These are phyloP conservation scores for Boletellus sp. DNA, from an alignment of 1,284 basidiomycete species.

Conservation along the genomic window DNA sequence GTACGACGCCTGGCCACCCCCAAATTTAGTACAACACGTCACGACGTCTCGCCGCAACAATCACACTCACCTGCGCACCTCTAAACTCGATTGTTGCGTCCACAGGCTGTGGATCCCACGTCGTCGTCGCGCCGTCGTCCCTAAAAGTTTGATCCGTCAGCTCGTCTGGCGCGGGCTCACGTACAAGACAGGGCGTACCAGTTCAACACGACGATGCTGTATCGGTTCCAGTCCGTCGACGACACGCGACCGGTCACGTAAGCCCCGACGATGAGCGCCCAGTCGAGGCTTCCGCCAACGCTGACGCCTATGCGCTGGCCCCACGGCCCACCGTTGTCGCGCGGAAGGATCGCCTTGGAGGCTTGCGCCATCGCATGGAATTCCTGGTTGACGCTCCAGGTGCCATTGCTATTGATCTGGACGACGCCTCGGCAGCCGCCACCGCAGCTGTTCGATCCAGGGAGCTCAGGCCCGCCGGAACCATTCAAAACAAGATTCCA, in stretches of 20 bases:
- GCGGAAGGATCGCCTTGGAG: constrained; percentile 67
- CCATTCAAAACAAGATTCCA: constrained; percentile 70
- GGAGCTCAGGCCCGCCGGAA: constrained; percentile 58
- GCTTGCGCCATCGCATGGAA: constrained; percentile 75
- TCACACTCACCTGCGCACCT: constrained; percentile 52
- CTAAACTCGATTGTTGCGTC: constrained; percentile 67
- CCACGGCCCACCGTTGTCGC: constrained; percentile 63
- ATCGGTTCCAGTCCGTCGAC: constrained; percentile 57
- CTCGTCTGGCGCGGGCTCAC: neutral
- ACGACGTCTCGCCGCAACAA: neutral
- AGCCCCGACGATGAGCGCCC: constrained; percentile 60
- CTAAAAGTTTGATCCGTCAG: constrained; percentile 20
- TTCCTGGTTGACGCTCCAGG: constrained; percentile 67
- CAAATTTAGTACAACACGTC: constrained; percentile 1
- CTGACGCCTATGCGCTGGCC: constrained; percentile 63
- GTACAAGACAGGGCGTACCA: constrained; percentile 33
- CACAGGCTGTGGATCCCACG: constrained; percentile 62
- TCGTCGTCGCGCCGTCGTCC: constrained; percentile 49
- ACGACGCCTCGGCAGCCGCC: constrained; percentile 65
- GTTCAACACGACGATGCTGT: constrained; percentile 70
- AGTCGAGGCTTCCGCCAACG: constrained; percentile 53
- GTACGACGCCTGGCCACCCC: constrained; percentile 31
- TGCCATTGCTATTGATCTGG: constrained; percentile 60
- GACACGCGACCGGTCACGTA: constrained; percentile 58
- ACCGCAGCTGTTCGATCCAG: constrained; percentile 60